Evolutionary conservation across 2,329 filamentous ascomycete genomes (phyloP).

Genomic region (Fusarium sp.): DNA sequence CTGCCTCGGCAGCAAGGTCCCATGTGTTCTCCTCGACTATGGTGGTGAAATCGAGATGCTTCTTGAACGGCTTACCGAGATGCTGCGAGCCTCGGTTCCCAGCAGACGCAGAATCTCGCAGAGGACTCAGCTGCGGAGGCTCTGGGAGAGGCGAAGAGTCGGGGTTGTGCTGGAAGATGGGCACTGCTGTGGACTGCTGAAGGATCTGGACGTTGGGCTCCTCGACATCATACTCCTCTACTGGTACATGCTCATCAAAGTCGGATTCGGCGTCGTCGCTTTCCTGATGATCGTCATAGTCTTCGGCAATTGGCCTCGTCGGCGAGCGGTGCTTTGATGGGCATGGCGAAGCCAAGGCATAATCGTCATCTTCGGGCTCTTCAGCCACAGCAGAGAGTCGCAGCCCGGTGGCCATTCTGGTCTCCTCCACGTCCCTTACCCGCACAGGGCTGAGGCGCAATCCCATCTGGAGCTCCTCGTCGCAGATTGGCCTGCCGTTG

Average conservation of each 20-base stretch:
- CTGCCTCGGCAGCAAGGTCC: slow-evolving; percentile 56
- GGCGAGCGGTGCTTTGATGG: slow-evolving; percentile 42
- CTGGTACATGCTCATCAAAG: slow-evolving; percentile 62
- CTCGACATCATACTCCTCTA: slow-evolving; percentile 60
- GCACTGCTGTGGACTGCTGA: slow-evolving; percentile 59
- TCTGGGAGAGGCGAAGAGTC: slow-evolving; percentile 64
- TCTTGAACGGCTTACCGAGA: slow-evolving; percentile 45
- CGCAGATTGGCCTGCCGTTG: slow-evolving; percentile 78
- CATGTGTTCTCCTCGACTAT: slow-evolving; percentile 65
- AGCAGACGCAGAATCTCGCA: slow-evolving; percentile 67
- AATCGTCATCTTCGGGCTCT: slow-evolving; percentile 58
- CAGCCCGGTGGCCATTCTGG: slow-evolving; percentile 55
- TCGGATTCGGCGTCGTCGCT: slow-evolving; percentile 59
- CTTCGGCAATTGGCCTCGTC: slow-evolving; percentile 27
- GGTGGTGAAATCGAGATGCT: slow-evolving; percentile 61
- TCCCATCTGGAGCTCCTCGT: slow-evolving; percentile 78
- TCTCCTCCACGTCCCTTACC: slow-evolving; percentile 67
- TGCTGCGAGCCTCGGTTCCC: slow-evolving; percentile 62
- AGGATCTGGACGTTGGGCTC: slow-evolving; percentile 64
- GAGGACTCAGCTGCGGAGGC: slow-evolving; percentile 65
- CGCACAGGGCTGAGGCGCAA: slow-evolving; percentile 74
- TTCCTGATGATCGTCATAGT: slow-evolving; percentile 48
- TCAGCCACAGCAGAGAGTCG: slow-evolving; percentile 65
- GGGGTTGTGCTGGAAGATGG: slow-evolving; percentile 46
- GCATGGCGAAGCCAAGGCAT: slow-evolving; percentile 48